Percentiles rank a stretch among this genome's conserved stretches.
Evolutionary conservation across 768 basidiomycete species (phyloP).

Genomic region (Lactarius pseudohatsudake): DNA sequence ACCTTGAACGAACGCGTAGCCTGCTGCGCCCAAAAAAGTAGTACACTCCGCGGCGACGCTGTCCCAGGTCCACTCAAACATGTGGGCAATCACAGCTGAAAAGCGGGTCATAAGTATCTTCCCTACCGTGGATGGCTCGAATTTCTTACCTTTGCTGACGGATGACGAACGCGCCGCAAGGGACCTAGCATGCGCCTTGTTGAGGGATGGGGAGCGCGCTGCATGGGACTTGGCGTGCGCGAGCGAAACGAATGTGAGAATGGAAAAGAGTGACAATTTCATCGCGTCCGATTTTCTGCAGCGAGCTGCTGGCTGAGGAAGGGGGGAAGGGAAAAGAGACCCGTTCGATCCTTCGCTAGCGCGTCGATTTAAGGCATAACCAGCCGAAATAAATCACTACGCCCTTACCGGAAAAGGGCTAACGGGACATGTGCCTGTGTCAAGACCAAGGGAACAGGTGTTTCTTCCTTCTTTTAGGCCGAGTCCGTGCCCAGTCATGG

Average conservation of each 20-base stretch:
- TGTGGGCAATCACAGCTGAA: constrained; percentile 57
- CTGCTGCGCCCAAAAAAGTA: constrained; percentile 61
- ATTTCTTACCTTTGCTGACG: background rate
- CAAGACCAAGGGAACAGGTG: background rate
- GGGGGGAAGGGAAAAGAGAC: background rate
- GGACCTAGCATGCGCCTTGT: background rate
- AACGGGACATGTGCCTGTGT: background rate
- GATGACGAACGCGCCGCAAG: background rate
- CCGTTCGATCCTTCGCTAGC: background rate
- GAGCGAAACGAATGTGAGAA: constrained; percentile 5
- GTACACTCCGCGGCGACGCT: constrained; percentile 63
- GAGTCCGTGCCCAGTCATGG: background rate
- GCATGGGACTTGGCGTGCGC: background rate
- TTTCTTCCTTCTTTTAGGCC: background rate
- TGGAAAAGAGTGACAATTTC: background rate
- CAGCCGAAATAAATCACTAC: background rate
- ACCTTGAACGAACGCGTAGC: constrained; percentile 69
- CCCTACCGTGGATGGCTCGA: too few relatives aligned
- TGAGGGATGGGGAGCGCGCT: background rate
- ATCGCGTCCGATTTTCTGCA: background rate
- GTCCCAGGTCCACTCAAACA: constrained; percentile 64
- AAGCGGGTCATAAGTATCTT: background rate
- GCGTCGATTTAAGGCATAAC: background rate
- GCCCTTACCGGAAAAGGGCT: background rate
- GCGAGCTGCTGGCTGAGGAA: background rate